Percentiles rank a stretch among this genome's conserved stretches.
These are phyloP conservation scores for Herpotrichia juniperi DNA, from an alignment of 2,329 filamentous ascomycete genomes.

Conservation along the genomic window DNA sequence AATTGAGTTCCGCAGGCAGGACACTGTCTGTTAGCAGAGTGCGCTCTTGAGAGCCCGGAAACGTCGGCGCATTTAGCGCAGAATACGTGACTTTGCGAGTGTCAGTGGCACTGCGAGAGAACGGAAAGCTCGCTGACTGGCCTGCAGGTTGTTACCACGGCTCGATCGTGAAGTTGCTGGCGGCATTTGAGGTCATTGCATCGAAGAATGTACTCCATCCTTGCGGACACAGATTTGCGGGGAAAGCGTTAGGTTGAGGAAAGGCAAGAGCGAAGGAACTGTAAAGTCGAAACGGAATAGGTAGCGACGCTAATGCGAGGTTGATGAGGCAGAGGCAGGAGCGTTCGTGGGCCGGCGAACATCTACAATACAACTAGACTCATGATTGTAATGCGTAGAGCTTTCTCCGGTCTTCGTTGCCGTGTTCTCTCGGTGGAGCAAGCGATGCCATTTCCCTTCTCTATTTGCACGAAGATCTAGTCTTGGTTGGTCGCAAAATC, in stretches of 20 bases:
- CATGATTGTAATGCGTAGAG: too few species aligned
- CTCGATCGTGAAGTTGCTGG: constrained; percentile 69
- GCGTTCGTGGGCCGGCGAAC: background rate
- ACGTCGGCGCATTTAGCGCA: constrained; percentile 75
- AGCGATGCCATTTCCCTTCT: too few species aligned
- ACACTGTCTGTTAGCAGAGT: constrained; percentile 64
- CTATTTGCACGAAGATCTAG: too few species aligned
- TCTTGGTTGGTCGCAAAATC: too few species aligned
- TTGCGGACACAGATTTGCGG: background rate
- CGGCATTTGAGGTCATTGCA: constrained; percentile 86
- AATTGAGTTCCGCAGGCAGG: constrained; percentile 77
- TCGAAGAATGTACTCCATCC: constrained; percentile 75
- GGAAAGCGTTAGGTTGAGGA: background rate
- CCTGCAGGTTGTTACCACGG: constrained; percentile 91
- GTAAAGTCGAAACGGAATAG: background rate
- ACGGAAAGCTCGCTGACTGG: constrained; percentile 42
- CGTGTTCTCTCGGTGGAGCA: too few species aligned
- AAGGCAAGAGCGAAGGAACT: background rate
- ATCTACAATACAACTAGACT: too few species aligned
- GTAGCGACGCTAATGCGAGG: background rate
- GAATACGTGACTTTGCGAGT: constrained; percentile 72
- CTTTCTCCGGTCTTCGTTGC: too few species aligned
- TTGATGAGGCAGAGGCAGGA: background rate
- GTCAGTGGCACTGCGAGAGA: constrained; percentile 44
- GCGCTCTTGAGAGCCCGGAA: constrained; percentile 65